These are phyloP conservation scores for Oenanthe javanica DNA, from an alignment of 140 eudicot species.

Conservation along the genomic window DNA sequence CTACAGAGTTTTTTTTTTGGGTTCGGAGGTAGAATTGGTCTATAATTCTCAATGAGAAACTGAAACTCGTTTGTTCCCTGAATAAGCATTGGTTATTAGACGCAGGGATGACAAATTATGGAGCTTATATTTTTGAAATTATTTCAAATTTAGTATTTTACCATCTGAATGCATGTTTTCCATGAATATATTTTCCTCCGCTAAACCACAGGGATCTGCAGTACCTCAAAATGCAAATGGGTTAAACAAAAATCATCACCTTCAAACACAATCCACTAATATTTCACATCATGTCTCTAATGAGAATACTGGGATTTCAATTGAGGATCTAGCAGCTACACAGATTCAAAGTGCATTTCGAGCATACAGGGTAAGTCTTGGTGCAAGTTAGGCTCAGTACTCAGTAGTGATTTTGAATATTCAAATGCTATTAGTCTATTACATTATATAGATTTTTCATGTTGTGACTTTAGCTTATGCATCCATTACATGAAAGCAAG, in stretches of 20 bases:
- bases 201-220: conserved; percentile 25
- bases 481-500: neutral
- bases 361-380: conserved; percentile 51
- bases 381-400: neutral
- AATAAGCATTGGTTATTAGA: neutral
- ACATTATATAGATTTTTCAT: neutral
- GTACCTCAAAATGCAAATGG: conserved; percentile 28
- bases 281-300: conserved; percentile 19
- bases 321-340: conserved; percentile 66
- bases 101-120: neutral
- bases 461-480: neutral
- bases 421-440: neutral
- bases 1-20: neutral
- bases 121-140: neutral
- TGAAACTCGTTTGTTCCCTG: neutral
- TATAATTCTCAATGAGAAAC: neutral
- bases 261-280: conserved; percentile 18
- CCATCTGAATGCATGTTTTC: neutral
- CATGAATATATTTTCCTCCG: neutral
- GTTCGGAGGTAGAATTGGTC: neutral
- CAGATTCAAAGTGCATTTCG: conserved; percentile 80
- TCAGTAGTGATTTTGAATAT: neutral
- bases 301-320: conserved; percentile 18
- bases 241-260: conserved; percentile 8
- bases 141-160: neutral